Evolutionary conservation across 2,329 filamentous ascomycete species (phyloP).

Genomic region (Cyclaneusma minus): DNA sequence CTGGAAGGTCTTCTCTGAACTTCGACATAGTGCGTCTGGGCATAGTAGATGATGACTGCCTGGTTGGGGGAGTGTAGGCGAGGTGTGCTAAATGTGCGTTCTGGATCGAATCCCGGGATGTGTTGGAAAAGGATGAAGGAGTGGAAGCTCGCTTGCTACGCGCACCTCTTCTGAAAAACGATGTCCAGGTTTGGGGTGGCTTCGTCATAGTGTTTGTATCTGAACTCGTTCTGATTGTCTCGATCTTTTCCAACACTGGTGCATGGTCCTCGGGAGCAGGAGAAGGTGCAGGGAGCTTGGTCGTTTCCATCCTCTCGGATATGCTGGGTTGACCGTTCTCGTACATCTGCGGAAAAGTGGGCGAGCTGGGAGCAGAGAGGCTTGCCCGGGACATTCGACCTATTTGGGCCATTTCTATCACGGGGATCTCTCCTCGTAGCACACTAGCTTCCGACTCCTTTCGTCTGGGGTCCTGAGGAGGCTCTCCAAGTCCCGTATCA

Average conservation of each 20-base stretch:
- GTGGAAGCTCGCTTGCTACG: slow-evolving; percentile 29
- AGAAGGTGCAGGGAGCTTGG: slow-evolving; percentile 5
- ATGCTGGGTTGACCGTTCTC: too few species aligned
- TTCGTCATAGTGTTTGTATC: slow-evolving; percentile 31
- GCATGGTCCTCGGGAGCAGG: slow-evolving; percentile 5
- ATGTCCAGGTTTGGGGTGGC: slow-evolving; percentile 42
- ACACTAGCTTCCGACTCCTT: slow-evolving; percentile 8
- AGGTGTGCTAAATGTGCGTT: slow-evolving; percentile 12
- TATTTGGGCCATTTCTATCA: slow-evolving; percentile 30
- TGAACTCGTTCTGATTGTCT: slow-evolving; percentile 35
- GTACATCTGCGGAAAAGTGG: too few species aligned
- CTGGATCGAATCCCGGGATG: slow-evolving; percentile 74
- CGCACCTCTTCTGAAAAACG: slow-evolving; percentile 60
- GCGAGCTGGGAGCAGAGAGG: slow-evolving; percentile 28
- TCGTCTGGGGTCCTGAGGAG: slow-evolving; percentile 10
- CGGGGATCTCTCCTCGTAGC: slow-evolving; percentile 15
- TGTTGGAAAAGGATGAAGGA: slow-evolving; percentile 78
- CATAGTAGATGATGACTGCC: slow-evolving; percentile 20
- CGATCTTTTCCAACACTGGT: slow-evolving; percentile 30
- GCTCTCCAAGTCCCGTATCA: slow-evolving; percentile 18
- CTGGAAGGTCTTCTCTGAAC: slow-evolving; percentile 83
- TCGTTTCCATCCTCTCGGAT: slow-evolving; percentile 33
- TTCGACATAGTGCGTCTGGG: slow-evolving; percentile 76
- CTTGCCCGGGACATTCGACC: slow-evolving; percentile 30
- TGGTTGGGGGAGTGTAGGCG: slow-evolving; percentile 3